These are phyloP conservation scores for Diversispora epigaea DNA, from an alignment of 192 early-diverging fungal species.

Conservation along the genomic window DNA sequence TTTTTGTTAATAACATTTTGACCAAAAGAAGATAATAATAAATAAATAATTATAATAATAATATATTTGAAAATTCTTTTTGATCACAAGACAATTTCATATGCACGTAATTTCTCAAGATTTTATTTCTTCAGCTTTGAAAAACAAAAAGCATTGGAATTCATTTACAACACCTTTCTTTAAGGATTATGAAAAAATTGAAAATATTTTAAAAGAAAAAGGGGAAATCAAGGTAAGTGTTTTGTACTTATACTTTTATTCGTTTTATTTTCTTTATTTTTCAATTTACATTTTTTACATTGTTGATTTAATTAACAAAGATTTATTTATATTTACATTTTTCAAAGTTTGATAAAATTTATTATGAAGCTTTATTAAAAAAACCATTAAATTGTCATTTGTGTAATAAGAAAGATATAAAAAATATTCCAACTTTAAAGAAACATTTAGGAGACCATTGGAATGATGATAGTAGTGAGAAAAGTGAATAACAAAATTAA, in stretches of 20 bases:
- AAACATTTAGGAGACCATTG: slow-evolving; percentile 16
- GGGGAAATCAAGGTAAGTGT: slow-evolving; percentile 41
- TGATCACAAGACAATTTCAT: slow-evolving; percentile 53
- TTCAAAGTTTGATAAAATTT: slow-evolving; percentile 10
- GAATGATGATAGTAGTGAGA: neutral
- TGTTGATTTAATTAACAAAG: neutral
- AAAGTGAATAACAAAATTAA: neutral
- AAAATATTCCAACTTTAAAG: slow-evolving; percentile 4
- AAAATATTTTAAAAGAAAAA: slow-evolving; percentile 36
- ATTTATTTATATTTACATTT: neutral
- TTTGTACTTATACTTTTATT: neutral
- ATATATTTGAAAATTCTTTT: neutral
- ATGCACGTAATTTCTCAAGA: slow-evolving; percentile 66
- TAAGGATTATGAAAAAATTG: slow-evolving; percentile 41
- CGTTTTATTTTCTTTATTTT: neutral
- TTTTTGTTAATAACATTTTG: too few species aligned
- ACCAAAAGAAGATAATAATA: too few species aligned
- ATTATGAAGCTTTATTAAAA: slow-evolving; percentile 20
- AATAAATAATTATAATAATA: neutral
- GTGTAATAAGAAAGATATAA: slow-evolving; percentile 4
- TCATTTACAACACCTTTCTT: slow-evolving; percentile 66
- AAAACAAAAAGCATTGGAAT: slow-evolving; percentile 64
- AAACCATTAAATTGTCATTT: slow-evolving; percentile 15
- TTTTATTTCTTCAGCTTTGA: slow-evolving; percentile 50
- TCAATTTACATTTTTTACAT: too few species aligned